Evolutionary conservation across 1,284 basidiomycete species (phyloP), one percentile per base, ranked within the genome.

Genomic region (Trichosporon ovoides): DNA sequence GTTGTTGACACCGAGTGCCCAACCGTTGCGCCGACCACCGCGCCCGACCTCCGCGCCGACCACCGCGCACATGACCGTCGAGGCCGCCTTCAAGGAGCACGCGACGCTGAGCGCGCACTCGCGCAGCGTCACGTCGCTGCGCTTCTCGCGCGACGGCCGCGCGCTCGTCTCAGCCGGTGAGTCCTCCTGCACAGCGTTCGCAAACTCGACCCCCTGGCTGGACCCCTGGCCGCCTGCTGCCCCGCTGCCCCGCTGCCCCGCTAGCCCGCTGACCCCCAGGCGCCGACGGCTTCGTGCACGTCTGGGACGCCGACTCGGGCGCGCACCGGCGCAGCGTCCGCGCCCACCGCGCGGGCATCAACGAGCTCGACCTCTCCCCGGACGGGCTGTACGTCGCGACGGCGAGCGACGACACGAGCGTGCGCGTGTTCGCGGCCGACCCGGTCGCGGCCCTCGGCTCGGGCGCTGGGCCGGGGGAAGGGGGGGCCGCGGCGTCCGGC

Each of bases 361-460:
- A 90, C 55, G 91, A 95, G 69, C 78, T 96, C 63, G 86, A 89
- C 12, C 92, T 92, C 86, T 91, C 91, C 0, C 79, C 79, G 38
- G 88, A 93, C 69, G 86, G 86, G 22, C 83, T 87, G 59, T 88
- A 86, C 70, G 75, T 97, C 37, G 90, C 91, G 0, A 90, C 89
- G 48, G 92, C 90, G 1, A 93, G 90, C 3, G 93, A 97, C 72
- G 93, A 96, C 75, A 48, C 40, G 14, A 56, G 58, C 2, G 50
- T 54, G 4, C 56, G 55, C 18, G 58, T 63, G 14, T 63, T 55
- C 19, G 33, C 58, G 3, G 18, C 33, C 10, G 61, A 63, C 37
- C 55, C 53, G 7, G 16, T 36, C 18, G 9, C 46, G 10, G 22
- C 37, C 7, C n/a, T 16, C 11, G 37, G 10, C 37, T 14, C n/a